Base-by-base conservation (phyloP, 345 rosid genomes). In the Pugionium dolabratum region DNA sequence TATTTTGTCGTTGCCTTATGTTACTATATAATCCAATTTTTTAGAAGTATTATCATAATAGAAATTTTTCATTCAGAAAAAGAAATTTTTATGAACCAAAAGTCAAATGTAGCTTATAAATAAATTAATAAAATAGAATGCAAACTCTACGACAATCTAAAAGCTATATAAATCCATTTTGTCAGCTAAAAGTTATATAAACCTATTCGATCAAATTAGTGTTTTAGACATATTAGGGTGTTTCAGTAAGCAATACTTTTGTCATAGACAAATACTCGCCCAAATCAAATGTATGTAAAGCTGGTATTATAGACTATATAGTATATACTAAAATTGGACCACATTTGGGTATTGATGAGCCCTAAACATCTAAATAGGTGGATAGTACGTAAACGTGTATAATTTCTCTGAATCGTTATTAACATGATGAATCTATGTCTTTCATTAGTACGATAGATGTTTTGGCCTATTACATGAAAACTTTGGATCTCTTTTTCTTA, bases 241-340 rank as follows among this genome's bases (percentile, higher is more conserved):
- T 35, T 39, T 46, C 7, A 36, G 33, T 9, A 62, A 70, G 48
- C 43, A 62, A 70, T 5, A 8, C 44, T 18, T 18, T 54, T 44
- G 35, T 68, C 56, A 54, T 45, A 35, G 62, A 36, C 52, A 72
- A 41, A 49, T 42, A 64, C 76, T 48, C 59, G 33, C 46, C 36
- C 45, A 6, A 64, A 49, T 11, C 42, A 71, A 57, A 35, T 42
- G 54, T 47, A 71, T 54, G 31, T 25, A 46, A 62, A 53, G 28
- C 18, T 18, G 5, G 55, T 39, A 54, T 46, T 32, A 72, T 50
- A 65, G 54, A 50, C 61, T 72, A 65, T 65, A 72, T 73, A 73
- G 66, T 72, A 73, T 73, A 73, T 73, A 66, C 76, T 72, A 73
- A 66, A 73, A 59, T 54, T 60, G 76, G 76, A 66, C 76, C 44